These are phyloP conservation scores for Trichoderma atroviride DNA, from an alignment of 2,329 filamentous ascomycete species.

Conservation along the genomic window DNA sequence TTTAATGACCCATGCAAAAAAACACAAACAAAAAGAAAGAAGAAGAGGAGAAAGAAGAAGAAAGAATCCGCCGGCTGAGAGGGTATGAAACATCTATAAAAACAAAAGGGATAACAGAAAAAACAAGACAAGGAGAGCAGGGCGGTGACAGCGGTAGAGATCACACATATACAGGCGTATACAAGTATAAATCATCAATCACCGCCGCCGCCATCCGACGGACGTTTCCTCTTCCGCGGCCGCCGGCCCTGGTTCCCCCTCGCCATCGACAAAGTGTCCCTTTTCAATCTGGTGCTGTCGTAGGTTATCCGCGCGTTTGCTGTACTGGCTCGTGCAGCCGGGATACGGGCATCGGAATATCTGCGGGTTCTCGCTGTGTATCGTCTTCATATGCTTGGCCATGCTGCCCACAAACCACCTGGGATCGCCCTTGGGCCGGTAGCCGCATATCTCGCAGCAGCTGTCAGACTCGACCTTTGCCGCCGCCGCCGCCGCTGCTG, in stretches of 20 bases:
- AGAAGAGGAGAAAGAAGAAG: background rate
- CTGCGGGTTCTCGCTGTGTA: slow-evolving; percentile 52
- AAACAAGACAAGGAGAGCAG: background rate
- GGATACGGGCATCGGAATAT: slow-evolving; percentile 58
- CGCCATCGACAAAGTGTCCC: slow-evolving; percentile 54
- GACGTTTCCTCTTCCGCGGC: slow-evolving; percentile 50
- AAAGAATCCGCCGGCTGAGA: background rate
- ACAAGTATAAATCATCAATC: background rate
- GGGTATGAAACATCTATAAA: background rate
- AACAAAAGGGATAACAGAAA: background rate
- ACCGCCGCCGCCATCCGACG: background rate
- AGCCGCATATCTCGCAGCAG: slow-evolving; percentile 56
- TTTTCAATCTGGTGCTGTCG: slow-evolving; percentile 60
- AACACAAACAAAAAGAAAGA: background rate
- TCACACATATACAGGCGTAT: background rate
- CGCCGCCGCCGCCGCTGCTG: background rate
- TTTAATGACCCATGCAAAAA: background rate
- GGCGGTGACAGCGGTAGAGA: background rate
- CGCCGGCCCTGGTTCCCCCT: slow-evolving; percentile 42
- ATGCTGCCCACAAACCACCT: slow-evolving; percentile 62
- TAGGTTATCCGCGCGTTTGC: slow-evolving; percentile 59
- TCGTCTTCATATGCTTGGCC: slow-evolving; percentile 60
- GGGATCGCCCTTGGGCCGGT: slow-evolving; percentile 59
- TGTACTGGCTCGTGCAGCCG: slow-evolving; percentile 58
- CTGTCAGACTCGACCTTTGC: slow-evolving; percentile 48